Conservation (phyloP, 2,329 filamentous ascomycete species). For the Dactylellina sp. region DNA sequence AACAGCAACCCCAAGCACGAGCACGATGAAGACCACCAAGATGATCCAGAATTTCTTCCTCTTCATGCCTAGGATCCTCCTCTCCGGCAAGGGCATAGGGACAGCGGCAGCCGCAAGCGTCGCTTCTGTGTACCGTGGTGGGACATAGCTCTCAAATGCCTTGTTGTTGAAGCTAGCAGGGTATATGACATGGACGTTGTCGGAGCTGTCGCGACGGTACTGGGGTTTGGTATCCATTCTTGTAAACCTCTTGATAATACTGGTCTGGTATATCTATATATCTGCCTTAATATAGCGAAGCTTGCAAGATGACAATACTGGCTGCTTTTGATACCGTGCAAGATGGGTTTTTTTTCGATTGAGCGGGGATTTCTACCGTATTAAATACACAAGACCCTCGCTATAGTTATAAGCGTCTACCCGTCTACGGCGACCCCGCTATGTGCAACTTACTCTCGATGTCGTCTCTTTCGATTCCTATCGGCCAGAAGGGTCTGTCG, state of each 20-base stretch:
- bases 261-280: too few relatives aligned
- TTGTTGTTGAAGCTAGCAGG: conserved; percentile 16
- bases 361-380: not conserved
- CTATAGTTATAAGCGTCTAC: not conserved
- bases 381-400: conserved; percentile 11
- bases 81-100: conserved; percentile 7
- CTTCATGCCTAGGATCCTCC: conserved; percentile 22
- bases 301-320: not conserved
- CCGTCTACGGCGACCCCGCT: not conserved
- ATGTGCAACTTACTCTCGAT: not conserved
- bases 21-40: conserved; percentile 12
- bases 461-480: conserved; percentile 24
- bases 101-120: not conserved
- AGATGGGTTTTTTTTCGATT: not conserved
- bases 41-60: conserved; percentile 25
- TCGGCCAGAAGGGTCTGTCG: conserved; percentile 16
- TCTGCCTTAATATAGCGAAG: not conserved
- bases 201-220: conserved; percentile 33
- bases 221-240: conserved; percentile 21
- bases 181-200: conserved; percentile 39
- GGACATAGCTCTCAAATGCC: conserved; percentile 31
- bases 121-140: conserved; percentile 19
- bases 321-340: not conserved
- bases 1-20: conserved; percentile 14
- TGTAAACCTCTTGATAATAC: not conserved